phyloP scores from a whole-genome alignment of 1,139 yeast genomes.

The Taphrina flavorubra region DNA sequence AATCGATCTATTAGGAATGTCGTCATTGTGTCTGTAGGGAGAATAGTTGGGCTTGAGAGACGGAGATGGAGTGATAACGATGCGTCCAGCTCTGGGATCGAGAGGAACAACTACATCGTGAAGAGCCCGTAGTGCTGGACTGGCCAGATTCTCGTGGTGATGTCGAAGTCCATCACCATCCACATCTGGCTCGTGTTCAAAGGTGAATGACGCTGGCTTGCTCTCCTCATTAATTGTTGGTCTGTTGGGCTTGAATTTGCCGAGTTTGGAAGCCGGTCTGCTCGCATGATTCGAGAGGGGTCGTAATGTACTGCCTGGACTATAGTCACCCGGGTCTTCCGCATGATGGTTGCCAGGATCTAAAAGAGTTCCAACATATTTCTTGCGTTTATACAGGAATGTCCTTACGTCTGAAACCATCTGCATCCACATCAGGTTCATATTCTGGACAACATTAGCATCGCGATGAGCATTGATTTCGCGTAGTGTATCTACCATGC shows the following conservation, averaged over 20 bases:
- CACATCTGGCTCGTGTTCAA: slow-evolving; percentile 39
- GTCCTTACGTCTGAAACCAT: slow-evolving; percentile 32
- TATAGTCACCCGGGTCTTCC: slow-evolving; percentile 43
- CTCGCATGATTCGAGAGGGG: slow-evolving; percentile 22
- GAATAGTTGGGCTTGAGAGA: slow-evolving; percentile 31
- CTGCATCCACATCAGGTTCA: slow-evolving; percentile 40
- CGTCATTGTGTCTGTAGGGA: slow-evolving; percentile 33
- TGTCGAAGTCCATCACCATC: slow-evolving; percentile 35
- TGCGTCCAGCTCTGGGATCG: slow-evolving; percentile 38
- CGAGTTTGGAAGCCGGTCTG: slow-evolving; percentile 3
- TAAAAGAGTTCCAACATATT: not conserved
- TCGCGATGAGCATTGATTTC: not conserved
- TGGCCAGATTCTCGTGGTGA: slow-evolving; percentile 32
- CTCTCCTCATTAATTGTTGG: slow-evolving; percentile 1
- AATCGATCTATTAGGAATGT: slow-evolving; percentile 33
- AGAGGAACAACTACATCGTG: slow-evolving; percentile 36
- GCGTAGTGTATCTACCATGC: slow-evolving; percentile 1
- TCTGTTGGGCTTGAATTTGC: not conserved
- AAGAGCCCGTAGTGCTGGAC: slow-evolving; percentile 33
- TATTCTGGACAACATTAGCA: slow-evolving; percentile 10
- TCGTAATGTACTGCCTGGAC: slow-evolving; percentile 42
- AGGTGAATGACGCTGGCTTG: slow-evolving; percentile 30
- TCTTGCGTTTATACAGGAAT: too few relatives aligned
- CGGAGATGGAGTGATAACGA: slow-evolving; percentile 37
- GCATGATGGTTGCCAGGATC: slow-evolving; percentile 37